phyloP scores from a whole-genome alignment of 371 early-diverging fungal genomes.

The Globomyces sp. region DNA sequence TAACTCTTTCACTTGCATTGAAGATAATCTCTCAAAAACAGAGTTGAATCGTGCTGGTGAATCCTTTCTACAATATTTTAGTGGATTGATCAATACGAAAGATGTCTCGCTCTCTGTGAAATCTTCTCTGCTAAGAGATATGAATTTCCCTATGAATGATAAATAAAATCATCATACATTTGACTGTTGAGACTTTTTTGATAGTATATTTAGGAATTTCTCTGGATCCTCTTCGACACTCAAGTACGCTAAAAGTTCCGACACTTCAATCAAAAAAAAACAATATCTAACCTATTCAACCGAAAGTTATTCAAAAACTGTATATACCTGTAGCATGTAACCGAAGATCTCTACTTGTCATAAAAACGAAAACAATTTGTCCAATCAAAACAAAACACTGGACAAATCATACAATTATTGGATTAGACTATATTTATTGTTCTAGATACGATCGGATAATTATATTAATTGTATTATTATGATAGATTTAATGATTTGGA shows the following conservation, averaged over 20 bases:
- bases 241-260: conserved; percentile 23
- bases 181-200: not conserved
- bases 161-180: not conserved
- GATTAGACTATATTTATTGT: too few species aligned
- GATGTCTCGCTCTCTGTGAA: conserved; percentile 12
- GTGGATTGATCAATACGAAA: not conserved
- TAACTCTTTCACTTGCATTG: conserved; percentile 17
- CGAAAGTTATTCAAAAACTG: too few species aligned
- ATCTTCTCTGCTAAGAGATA: conserved; percentile 20
- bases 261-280: conserved; percentile 10
- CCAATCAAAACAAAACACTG: too few species aligned
- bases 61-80: not conserved
- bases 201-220: conserved; percentile 15
- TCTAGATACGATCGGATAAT: too few species aligned
- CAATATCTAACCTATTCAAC: too few species aligned
- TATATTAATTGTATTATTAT: too few species aligned
- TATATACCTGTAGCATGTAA: too few species aligned
- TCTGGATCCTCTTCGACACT: conserved; percentile 18
- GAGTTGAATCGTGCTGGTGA: conserved; percentile 10
- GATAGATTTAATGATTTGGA: too few species aligned
- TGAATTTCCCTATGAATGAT: not conserved
- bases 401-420: too few species aligned
- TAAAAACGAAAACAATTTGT: too few species aligned
- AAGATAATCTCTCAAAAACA: conserved; percentile 9
- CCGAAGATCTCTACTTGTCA: too few species aligned